These are phyloP conservation scores for Ambrosia trifida DNA, from an alignment of 129 eudicot genomes.

Conservation along the genomic window DNA sequence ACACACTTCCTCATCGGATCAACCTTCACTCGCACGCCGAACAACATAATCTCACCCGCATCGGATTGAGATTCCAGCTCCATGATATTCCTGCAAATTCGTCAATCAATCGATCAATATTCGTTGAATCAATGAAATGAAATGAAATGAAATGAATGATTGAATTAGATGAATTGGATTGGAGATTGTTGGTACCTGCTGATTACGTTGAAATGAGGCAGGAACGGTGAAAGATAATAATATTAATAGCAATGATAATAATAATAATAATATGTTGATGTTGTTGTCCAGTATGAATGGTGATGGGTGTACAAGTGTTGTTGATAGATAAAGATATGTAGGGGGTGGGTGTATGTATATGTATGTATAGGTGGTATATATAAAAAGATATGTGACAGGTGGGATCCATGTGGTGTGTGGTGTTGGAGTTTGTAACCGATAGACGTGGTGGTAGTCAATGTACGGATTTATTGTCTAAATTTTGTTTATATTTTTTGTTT, in stretches of 20 bases:
- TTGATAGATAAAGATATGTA: conserved; percentile 16
- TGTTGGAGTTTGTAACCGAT: conserved; percentile 41
- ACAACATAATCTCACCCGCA: conserved; percentile 50
- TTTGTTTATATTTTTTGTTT: conserved; percentile 3
- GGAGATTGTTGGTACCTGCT: not conserved
- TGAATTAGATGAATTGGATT: no score
- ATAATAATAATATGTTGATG: not conserved
- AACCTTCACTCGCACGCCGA: conserved; percentile 56
- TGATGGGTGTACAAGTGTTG: conserved; percentile 25
- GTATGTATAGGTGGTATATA: conserved; percentile 33
- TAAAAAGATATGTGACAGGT: conserved; percentile 35
- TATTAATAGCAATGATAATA: no score
- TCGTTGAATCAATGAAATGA: not conserved
- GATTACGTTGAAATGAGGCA: not conserved
- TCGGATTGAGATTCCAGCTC: conserved; percentile 31
- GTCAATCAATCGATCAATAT: conserved; percentile 7
- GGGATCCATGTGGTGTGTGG: conserved; percentile 41
- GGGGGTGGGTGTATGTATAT: not conserved
- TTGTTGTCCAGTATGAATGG: not conserved
- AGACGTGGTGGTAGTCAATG: conserved; percentile 34
- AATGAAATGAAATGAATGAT: not conserved
- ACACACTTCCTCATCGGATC: conserved; percentile 68
- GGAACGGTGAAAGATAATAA: not conserved
- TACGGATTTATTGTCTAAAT: conserved; percentile 33
- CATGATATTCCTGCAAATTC: conserved; percentile 11